phyloP scores from a whole-genome alignment of 2,329 filamentous ascomycete genomes.

The Sordariomycetes sp. region DNA sequence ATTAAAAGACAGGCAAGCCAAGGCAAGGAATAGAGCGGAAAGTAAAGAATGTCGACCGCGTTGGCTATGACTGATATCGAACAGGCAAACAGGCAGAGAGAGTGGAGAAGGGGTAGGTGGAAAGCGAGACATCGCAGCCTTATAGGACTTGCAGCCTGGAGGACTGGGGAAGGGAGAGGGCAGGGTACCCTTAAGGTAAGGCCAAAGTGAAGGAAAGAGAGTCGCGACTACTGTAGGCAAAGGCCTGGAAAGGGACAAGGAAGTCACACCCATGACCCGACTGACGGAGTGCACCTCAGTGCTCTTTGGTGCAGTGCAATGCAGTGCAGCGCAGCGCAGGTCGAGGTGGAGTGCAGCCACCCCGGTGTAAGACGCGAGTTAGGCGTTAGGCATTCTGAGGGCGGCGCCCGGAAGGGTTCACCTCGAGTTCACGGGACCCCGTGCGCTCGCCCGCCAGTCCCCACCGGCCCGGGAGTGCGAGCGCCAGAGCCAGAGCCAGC shows the following conservation, averaged over 20 bases:
- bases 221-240: not conserved
- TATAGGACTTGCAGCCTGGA: conserved; percentile 33
- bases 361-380: no score
- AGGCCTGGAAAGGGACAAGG: not conserved
- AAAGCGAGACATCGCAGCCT: conserved; percentile 41
- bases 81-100: conserved; percentile 1
- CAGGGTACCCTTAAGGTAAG: conserved; percentile 3
- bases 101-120: conserved; percentile 13
- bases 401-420: no score
- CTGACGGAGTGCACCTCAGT: no score
- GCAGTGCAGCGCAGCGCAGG: not conserved
- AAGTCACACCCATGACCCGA: not conserved
- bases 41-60: conserved; percentile 1
- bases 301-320: not conserved
- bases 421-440: no score
- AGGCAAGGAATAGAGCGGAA: not conserved
- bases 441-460: no score
- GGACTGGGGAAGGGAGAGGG: conserved; percentile 6
- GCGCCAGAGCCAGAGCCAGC: no score
- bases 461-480: no score
- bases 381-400: no score
- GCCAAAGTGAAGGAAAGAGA: not conserved
- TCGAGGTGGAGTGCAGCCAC: not conserved
- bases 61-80: conserved; percentile 1
- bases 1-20: conserved; percentile 1